A percentile compares a stretch with the other conserved stretches of the same genome.
Conservation (phyloP, 2,329 filamentous ascomycete genomes). For the Epichloe gansuensis region DNA sequence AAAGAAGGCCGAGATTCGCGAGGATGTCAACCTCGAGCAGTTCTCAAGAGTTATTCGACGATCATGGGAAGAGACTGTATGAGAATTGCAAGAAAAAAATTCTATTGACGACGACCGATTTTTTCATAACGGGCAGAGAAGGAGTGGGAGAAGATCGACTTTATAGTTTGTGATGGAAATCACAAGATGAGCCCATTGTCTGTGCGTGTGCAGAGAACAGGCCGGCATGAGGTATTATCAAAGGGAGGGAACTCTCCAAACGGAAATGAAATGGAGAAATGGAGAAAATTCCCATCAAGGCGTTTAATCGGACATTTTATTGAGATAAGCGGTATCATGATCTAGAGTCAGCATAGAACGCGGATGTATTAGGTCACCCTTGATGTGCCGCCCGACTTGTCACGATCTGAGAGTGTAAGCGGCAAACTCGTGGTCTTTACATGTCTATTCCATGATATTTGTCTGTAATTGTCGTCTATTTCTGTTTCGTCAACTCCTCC, state of each 20-base stretch:
- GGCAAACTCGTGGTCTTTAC: conserved; percentile 1
- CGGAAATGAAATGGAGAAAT: conserved; percentile 9
- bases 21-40: conserved; percentile 87
- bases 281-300: conserved; percentile 18
- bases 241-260: conserved; percentile 18
- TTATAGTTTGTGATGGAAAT: not conserved
- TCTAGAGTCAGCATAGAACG: conserved; percentile 19
- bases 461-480: conserved; percentile 12
- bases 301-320: conserved; percentile 26
- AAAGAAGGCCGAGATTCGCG: conserved; percentile 85
- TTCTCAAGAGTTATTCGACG: conserved; percentile 69
- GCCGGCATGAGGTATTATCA: not conserved
- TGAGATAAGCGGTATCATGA: conserved; percentile 22
- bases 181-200: not conserved
- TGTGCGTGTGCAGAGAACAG: not conserved
- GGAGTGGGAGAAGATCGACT: not conserved
- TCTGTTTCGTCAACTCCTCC: conserved; percentile 56
- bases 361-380: conserved; percentile 5
- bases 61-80: conserved; percentile 62
- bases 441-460: conserved; percentile 7
- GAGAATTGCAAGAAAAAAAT: not conserved
- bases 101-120: not conserved
- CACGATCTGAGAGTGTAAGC: conserved; percentile 2
- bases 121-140: not conserved
- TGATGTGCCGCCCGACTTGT: conserved; percentile 5